These are phyloP conservation scores for Vararia minispora DNA, from an alignment of 768 basidiomycete genomes.

Conservation along the genomic window DNA sequence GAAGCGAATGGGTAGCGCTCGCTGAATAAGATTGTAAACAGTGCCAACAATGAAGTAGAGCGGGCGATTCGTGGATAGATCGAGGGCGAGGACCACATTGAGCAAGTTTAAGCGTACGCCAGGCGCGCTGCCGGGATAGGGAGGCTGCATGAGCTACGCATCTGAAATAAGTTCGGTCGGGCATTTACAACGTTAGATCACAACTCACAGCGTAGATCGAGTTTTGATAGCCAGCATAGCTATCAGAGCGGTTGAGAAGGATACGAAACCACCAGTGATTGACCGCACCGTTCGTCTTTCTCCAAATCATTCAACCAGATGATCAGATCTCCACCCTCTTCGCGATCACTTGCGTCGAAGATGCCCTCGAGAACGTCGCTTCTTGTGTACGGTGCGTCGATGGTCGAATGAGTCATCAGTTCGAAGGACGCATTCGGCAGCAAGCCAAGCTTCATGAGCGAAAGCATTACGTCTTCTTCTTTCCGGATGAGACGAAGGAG, in stretches of 20 bases:
- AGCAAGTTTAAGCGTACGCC: conserved; percentile 67
- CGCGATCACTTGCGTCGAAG: conserved; percentile 85
- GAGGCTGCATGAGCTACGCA: conserved; percentile 59
- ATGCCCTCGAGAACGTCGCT: conserved; percentile 50
- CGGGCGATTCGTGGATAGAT: conserved; percentile 54
- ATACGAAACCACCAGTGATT: conserved; percentile 4
- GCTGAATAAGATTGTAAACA: conserved; percentile 58
- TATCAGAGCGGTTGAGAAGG: conserved; percentile 12
- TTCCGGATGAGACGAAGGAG: conserved; percentile 62
- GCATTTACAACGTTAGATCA: not conserved
- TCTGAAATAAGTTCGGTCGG: conserved; percentile 9
- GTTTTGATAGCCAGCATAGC: conserved; percentile 41
- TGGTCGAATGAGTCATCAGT: conserved; percentile 52
- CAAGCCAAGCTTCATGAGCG: conserved; percentile 53
- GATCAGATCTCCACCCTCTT: conserved; percentile 65
- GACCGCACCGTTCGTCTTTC: conserved; percentile 56
- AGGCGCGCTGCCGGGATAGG: conserved; percentile 73
- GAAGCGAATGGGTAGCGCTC: conserved; percentile 70
- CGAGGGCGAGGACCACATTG: conserved; percentile 75
- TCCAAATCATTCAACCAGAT: conserved; percentile 90
- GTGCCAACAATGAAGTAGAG: conserved; percentile 54
- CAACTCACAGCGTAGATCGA: conserved; percentile 35
- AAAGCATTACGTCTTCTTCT: conserved; percentile 53
- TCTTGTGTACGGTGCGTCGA: conserved; percentile 41
- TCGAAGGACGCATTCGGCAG: conserved; percentile 55